Base-by-base conservation (phyloP, 1,284 basidiomycete species). In the Tylopilus sp. region DNA sequence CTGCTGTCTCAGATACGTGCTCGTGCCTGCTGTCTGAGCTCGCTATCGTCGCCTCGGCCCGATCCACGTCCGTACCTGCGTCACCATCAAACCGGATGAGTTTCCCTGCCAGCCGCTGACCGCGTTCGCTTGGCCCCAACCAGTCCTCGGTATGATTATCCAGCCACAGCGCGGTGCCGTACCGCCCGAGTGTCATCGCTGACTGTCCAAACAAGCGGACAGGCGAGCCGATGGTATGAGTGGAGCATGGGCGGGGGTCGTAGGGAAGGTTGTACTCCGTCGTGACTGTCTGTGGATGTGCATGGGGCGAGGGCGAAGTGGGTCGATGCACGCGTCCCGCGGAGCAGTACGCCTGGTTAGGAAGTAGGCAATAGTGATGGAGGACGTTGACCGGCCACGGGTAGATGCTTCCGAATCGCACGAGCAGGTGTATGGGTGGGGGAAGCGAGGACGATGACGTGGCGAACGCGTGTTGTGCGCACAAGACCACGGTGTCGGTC, bases 361-460 rank as follows among this genome's bases (percentile, higher is more conserved):
- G 71, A 2, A 61, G 59, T 8, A 87, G 68, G 29, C 74, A 60
- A 60, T 76, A 84, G 61, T 82, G 79, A 54, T 85, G 81, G 12
- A 86, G 69, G 34, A 81, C 65, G 61, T 86, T 86, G 51, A 81
- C 75, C 0, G 83, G 81, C 84, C 82, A 86, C 5, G 82, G 82
- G 52, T 76, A 80, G 48, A 69, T 71, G 59, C 77, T 81, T 12
- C 75, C 75, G 57, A 80, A 85, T 12, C 84, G 79, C 21, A 84
- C 59, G 37, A 82, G 69, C 19, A 84, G 67, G 51, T 75, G 75
- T 51, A 85, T 71, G 0, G 73, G 64, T 2, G 66, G 63, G 25
- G 43, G 23, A 0, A 19, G 5, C n/a, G 63, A 55, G 3, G 30
- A 16, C 1, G 34, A 4, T 25, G 15, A 62, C 3, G 26, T 18